Evolutionary conservation across 805 yeast genomes (phyloP).

Genomic region (Wickerhamiella hasegawae): DNA sequence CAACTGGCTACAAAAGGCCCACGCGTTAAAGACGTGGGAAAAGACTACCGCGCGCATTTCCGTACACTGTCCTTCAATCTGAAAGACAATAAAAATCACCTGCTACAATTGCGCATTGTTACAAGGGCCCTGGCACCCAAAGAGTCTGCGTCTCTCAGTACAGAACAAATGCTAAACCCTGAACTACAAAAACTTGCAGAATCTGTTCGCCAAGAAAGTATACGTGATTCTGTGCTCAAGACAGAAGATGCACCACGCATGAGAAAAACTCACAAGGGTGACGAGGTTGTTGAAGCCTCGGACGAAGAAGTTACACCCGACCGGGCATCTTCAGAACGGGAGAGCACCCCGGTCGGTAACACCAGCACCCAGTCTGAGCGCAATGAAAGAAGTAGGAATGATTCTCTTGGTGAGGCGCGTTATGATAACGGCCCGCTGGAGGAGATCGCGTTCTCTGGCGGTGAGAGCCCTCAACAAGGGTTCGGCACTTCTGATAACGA

Average conservation of each 20-base stretch:
- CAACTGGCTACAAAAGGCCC: slow-evolving; percentile 21
- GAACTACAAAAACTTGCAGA: slow-evolving; percentile 57
- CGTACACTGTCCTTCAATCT: slow-evolving; percentile 49
- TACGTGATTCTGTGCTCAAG: slow-evolving; percentile 51
- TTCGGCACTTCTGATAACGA: slow-evolving; percentile 8
- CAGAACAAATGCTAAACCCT: slow-evolving; percentile 65
- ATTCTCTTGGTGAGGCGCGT: not conserved
- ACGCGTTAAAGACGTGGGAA: slow-evolving; percentile 20
- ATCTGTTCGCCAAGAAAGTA: slow-evolving; percentile 50
- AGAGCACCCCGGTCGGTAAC: too few relatives aligned
- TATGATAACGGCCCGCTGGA: not conserved
- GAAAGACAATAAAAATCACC: slow-evolving; percentile 37
- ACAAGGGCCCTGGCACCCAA: slow-evolving; percentile 36
- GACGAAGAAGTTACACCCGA: not conserved
- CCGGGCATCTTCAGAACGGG: not conserved
- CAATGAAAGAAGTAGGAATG: too few relatives aligned
- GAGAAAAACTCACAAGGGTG: slow-evolving; percentile 77
- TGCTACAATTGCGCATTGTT: slow-evolving; percentile 41
- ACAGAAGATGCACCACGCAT: slow-evolving; percentile 45
- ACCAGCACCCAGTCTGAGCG: too few relatives aligned
- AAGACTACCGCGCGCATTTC: slow-evolving; percentile 48
- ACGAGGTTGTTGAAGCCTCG: slow-evolving; percentile 44
- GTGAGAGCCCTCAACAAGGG: not conserved
- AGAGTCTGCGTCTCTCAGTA: slow-evolving; percentile 46
- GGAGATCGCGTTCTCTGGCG: not conserved